Evolutionary conservation across 208 protist species (phyloP).

Genomic region (Leishmania guyanensis): DNA sequence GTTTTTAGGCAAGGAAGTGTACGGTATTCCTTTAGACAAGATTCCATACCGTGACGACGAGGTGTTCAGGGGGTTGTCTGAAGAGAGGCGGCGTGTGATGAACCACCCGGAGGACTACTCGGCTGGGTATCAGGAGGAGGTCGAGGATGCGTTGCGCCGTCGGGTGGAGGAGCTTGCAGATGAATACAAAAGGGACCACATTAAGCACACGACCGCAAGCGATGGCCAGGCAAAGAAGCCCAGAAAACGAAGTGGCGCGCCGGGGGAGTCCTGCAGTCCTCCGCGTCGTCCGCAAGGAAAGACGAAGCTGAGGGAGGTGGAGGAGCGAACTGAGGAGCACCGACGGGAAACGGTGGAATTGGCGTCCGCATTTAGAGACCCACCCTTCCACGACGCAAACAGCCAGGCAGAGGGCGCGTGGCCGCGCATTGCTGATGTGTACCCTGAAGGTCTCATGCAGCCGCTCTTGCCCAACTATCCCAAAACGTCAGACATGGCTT

Average conservation of each 20-base stretch:
- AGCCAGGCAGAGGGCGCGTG: constrained; percentile 56
- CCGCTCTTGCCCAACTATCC: constrained; percentile 7
- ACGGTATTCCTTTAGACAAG: constrained; percentile 46
- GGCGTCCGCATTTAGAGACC: constrained; percentile 11
- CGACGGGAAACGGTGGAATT: constrained; percentile 23
- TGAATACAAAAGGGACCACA: constrained; percentile 18
- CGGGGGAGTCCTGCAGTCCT: not conserved
- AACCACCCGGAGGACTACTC: constrained; percentile 18
- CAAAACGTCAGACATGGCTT: constrained; percentile 32
- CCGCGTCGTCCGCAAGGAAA: constrained; percentile 15
- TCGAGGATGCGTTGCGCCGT: constrained; percentile 24
- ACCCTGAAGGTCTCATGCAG: constrained; percentile 8
- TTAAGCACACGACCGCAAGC: not conserved
- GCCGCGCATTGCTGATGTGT: constrained; percentile 68
- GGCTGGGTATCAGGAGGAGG: constrained; percentile 14
- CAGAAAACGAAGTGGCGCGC: not conserved
- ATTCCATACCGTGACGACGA: constrained; percentile 56
- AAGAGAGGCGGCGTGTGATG: constrained; percentile 33
- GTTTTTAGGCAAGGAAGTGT: constrained; percentile 61
- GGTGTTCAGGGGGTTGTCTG: constrained; percentile 53
- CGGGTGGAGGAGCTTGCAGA: constrained; percentile 25
- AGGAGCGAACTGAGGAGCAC: constrained; percentile 26
- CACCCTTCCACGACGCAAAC: constrained; percentile 63
- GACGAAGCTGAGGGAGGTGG: constrained; percentile 17
- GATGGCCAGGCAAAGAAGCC: constrained; percentile 1